phyloP scores from a whole-genome alignment of 2,329 filamentous ascomycete species.

The Diaporthe ilicicola region DNA sequence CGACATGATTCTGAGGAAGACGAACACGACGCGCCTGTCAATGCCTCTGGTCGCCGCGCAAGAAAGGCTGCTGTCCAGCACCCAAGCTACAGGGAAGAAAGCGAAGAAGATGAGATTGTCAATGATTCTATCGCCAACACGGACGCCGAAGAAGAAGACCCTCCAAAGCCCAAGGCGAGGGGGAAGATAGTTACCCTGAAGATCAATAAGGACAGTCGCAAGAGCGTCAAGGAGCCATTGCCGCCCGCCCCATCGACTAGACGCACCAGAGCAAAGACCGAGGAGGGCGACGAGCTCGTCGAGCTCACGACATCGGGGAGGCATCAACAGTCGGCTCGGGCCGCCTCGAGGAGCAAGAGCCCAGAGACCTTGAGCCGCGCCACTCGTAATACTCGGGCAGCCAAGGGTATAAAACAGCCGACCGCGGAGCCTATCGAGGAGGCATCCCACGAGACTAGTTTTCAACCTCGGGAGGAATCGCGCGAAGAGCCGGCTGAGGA shows the following conservation, averaged over 20 bases:
- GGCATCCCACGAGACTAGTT: slow-evolving; percentile 60
- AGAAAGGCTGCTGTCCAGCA: slow-evolving; percentile 56
- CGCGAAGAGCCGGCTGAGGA: slow-evolving; percentile 45
- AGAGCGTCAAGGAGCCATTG: slow-evolving; percentile 29
- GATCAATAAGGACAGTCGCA: slow-evolving; percentile 34
- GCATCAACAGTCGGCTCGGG: slow-evolving; percentile 58
- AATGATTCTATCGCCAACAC: slow-evolving; percentile 38
- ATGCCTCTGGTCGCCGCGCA: slow-evolving; percentile 58
- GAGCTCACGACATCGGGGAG: slow-evolving; percentile 69
- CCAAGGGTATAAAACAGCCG: slow-evolving; percentile 59
- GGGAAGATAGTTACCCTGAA: slow-evolving; percentile 57
- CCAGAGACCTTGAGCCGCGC: slow-evolving; percentile 58
- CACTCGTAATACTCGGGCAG: slow-evolving; percentile 56
- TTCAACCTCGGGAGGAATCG: slow-evolving; percentile 34
- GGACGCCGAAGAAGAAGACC: slow-evolving; percentile 40
- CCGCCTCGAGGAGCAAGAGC: slow-evolving; percentile 62
- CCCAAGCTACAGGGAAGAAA: slow-evolving; percentile 58
- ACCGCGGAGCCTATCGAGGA: slow-evolving; percentile 59
- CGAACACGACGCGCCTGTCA: slow-evolving; percentile 52
- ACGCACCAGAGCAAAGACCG: slow-evolving; percentile 63
- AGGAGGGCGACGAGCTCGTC: slow-evolving; percentile 63
- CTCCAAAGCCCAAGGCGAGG: slow-evolving; percentile 38
- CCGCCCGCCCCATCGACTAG: slow-evolving; percentile 44
- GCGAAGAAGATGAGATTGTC: slow-evolving; percentile 49
- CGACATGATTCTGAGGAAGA: slow-evolving; percentile 52